These are phyloP conservation scores for Raffaelea arxii DNA, from an alignment of 2,329 filamentous ascomycete genomes.

Conservation along the genomic window DNA sequence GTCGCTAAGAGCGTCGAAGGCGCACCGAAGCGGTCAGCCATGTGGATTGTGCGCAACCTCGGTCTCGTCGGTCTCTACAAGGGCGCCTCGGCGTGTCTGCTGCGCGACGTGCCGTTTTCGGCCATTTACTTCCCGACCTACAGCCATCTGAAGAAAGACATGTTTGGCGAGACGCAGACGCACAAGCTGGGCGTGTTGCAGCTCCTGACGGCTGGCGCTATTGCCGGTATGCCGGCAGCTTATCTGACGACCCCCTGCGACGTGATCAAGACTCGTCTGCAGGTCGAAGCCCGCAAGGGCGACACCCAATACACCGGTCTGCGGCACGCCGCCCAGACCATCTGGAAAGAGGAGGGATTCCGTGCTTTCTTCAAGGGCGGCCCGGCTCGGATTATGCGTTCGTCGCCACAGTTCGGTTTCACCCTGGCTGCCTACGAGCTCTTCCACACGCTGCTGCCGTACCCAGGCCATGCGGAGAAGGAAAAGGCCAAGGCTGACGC, in stretches of 20 bases:
- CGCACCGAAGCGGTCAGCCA: conserved; percentile 77
- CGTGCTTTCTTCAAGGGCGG: conserved; percentile 98
- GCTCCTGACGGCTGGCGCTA: conserved; percentile 87
- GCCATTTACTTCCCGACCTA: conserved; percentile 99
- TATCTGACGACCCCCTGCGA: conserved; percentile 97
- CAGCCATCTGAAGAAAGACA: conserved; percentile 83
- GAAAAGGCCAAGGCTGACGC: conserved; percentile 28
- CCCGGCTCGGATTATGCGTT: conserved; percentile 86
- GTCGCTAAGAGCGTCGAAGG: conserved; percentile 79
- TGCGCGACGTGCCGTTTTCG: conserved; percentile 95
- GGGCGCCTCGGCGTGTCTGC: conserved; percentile 84
- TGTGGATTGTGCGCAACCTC: conserved; percentile 96
- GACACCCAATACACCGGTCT: conserved; percentile 81
- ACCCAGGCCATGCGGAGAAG: conserved; percentile 46
- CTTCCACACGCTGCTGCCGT: conserved; percentile 69
- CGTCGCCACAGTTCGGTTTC: conserved; percentile 95
- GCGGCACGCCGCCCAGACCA: conserved; percentile 73
- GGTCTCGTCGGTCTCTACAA: conserved; percentile 94
- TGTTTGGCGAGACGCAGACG: conserved; percentile 80
- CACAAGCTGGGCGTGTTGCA: conserved; percentile 87
- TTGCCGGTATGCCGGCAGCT: conserved; percentile 82
- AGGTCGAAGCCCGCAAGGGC: conserved; percentile 95
- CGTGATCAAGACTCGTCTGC: conserved; percentile 97
- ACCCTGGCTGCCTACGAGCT: conserved; percentile 94
- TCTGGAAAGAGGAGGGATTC: conserved; percentile 87